Conservation (phyloP, 1,284 basidiomycete species). For the Heimioporus retisporus region DNA sequence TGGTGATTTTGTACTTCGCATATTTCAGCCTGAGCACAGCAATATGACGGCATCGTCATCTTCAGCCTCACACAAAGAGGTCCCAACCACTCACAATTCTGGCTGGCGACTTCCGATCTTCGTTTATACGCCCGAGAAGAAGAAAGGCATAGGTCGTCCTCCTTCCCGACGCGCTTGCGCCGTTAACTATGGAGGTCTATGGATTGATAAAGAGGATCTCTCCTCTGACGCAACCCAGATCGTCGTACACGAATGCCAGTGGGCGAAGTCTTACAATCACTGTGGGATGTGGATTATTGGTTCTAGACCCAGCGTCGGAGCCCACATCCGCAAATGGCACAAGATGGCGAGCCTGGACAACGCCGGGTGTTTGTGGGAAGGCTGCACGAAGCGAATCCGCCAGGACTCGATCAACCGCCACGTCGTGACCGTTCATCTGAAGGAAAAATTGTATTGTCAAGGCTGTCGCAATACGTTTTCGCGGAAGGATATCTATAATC, state of each 20-base stretch:
- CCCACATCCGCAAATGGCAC: constrained; percentile 27
- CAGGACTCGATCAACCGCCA: constrained; percentile 22
- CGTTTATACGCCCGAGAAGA: background rate
- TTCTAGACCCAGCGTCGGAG: constrained; percentile 7
- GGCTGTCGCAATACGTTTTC: constrained; percentile 16
- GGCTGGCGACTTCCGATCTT: background rate
- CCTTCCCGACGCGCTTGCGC: background rate
- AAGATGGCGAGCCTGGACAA: background rate
- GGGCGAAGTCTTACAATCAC: constrained; percentile 8
- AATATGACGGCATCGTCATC: no score
- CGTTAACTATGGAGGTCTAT: constrained; percentile 11
- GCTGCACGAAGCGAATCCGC: constrained; percentile 19
- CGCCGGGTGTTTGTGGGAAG: constrained; percentile 20
- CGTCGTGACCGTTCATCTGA: constrained; percentile 22
- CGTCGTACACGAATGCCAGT: constrained; percentile 21
- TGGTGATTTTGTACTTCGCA: background rate
- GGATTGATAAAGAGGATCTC: constrained; percentile 21
- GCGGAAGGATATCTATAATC: constrained; percentile 20
- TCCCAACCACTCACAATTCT: no score
- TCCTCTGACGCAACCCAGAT: background rate
- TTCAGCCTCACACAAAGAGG: background rate
- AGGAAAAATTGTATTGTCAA: constrained; percentile 23
- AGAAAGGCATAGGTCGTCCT: background rate
- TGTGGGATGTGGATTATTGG: constrained; percentile 26
- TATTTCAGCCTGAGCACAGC: constrained; percentile 1